Conservation (phyloP, 805 yeast genomes). For the Candida ulmi region DNA sequence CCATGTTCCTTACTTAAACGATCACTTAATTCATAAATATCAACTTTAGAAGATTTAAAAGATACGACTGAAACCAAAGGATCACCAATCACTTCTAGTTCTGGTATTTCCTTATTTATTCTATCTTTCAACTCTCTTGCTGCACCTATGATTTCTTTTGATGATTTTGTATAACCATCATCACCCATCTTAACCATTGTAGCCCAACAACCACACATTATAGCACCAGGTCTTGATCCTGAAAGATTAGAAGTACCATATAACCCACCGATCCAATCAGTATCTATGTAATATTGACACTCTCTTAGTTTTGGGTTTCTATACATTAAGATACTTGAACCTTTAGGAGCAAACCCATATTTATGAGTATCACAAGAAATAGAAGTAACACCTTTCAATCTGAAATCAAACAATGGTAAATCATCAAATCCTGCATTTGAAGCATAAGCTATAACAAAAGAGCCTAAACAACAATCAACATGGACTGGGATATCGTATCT, state of each 20-base stretch:
- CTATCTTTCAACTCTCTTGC: constrained; percentile 52
- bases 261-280: constrained; percentile 92
- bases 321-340: constrained; percentile 90
- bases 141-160: constrained; percentile 61
- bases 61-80: constrained; percentile 81
- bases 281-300: constrained; percentile 76
- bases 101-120: constrained; percentile 43
- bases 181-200: constrained; percentile 78
- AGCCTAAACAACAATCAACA: constrained; percentile 94
- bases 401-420: constrained; percentile 64
- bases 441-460: constrained; percentile 80
- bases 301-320: constrained; percentile 60
- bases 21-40: constrained; percentile 80
- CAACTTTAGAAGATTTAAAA: constrained; percentile 56
- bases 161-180: constrained; percentile 69
- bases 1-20: constrained; percentile 50
- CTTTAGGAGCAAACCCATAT: constrained; percentile 98
- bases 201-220: constrained; percentile 98
- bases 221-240: constrained; percentile 95
- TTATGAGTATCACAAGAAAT: constrained; percentile 99
- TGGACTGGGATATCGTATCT: constrained; percentile 76
- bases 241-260: constrained; percentile 97
- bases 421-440: constrained; percentile 50
- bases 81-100: constrained; percentile 72
- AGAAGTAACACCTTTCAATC: constrained; percentile 90